Evolutionary conservation across 352 stramenopile genomes (phyloP), one percentile per base, ranked within the genome.

Genomic region (Globisporangium paddicum): DNA sequence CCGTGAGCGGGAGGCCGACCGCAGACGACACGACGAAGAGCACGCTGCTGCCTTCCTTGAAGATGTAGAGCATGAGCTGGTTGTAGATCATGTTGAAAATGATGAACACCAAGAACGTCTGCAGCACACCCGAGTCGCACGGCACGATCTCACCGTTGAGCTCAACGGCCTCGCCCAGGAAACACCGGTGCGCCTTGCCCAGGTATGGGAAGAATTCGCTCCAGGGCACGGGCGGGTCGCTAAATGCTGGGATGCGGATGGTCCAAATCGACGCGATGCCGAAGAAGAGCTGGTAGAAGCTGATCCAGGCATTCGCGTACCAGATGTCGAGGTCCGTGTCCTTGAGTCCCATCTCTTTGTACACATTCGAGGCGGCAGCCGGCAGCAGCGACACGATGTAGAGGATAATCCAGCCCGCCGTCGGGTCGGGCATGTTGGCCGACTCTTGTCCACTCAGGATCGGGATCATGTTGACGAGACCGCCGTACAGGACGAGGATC

Each of bases 341-440:
- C 61, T 96, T 96, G 19, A 96, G 69, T 13, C 79, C 86, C 50
- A 96, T 91, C 62, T 96, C 86, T 66, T 96, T 96, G 76, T 94
- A 95, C 25, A 92, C 85, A 37, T 96, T 96, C 28, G 83, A 92
- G 5, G 71, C 70, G 1, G 86, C 86, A 0, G 80, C 65, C 3
- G 84, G 84, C 3, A 94, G 49, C 23, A 91, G 58, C 21, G 84
- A 90, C 40, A 88, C 49, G 46, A 96, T 84, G 68, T 86, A 93
- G 21, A 96, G 69, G 56, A 67, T 64, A 58, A 92, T 89, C 86
- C 86, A 96, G 2, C 78, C 78, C 9, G 75, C 64, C 16, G 75
- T 91, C 10, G 84, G 75, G 57, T 95, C 85, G 6, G 79, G 82
- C 41, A 83, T 89, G 63, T 93, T 93, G 19, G 70, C 63, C 13